A percentile compares a stretch with the other conserved stretches of the same genome.
Evolutionary conservation across 106 monocot genomes (phyloP).

Genomic region (Dendrobium chrysotoxum): DNA sequence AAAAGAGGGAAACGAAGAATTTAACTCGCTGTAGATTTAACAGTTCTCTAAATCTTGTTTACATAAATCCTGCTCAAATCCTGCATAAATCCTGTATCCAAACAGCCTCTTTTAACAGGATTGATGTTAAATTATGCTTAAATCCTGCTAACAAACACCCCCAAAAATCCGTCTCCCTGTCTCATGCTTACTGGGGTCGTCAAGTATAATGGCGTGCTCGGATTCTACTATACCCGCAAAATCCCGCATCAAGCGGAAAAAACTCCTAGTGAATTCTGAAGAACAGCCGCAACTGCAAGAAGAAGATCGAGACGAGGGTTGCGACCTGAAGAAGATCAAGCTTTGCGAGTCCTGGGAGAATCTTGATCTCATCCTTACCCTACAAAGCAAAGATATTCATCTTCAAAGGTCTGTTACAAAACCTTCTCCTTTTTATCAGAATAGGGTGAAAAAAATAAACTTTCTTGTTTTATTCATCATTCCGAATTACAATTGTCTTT

Average conservation of each 20-base stretch:
- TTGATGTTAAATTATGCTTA: no score
- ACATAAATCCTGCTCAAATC: no score
- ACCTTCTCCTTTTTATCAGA: not conserved
- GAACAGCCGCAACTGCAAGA: not conserved
- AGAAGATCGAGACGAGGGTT: constrained; percentile 3
- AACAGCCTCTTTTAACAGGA: no score
- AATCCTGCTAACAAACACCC: no score
- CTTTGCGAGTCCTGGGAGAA: constrained; percentile 34
- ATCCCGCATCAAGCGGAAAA: constrained; percentile 10
- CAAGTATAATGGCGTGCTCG: constrained; percentile 10
- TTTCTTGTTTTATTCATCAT: not conserved
- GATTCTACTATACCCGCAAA: not conserved
- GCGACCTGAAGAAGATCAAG: constrained; percentile 20
- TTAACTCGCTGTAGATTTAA: no score
- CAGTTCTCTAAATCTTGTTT: no score
- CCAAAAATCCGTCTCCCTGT: not conserved
- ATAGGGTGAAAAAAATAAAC: not conserved
- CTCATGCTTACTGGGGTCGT: not conserved
- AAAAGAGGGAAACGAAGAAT: no score
- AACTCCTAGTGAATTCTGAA: not conserved
- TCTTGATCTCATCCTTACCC: constrained; percentile 66
- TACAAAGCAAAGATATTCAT: constrained; percentile 47
- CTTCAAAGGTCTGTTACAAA: constrained; percentile 33
- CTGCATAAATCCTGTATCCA: no score
- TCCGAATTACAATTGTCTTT: not conserved